Base-by-base conservation (phyloP, 352 stramenopile genomes). In the Pythium biforme region DNA sequence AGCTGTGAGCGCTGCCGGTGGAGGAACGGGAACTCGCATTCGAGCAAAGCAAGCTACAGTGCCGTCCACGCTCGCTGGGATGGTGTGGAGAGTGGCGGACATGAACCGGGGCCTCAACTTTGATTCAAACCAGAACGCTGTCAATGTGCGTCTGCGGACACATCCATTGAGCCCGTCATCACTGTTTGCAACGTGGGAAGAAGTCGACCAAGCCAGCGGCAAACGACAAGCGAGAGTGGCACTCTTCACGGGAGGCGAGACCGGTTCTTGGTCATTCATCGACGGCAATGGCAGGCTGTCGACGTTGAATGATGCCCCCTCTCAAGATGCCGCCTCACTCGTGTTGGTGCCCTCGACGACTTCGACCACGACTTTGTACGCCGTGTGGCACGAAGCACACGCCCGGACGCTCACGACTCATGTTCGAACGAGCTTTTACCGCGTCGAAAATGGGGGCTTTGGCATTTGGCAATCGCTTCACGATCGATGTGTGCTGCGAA, bases 121-220 rank as follows among this genome's bases (percentile, higher is more conserved):
- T 37, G 75, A 87, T 49, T 0, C 37, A 3, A 68, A 22, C 1
- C 68, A 86, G 49, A 54, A 64, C 22, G 81, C 81, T 17, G 37
- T 70, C 27, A 89, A 85, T 59, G 53, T 88, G 0, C 68, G 73
- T 0, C 62, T 90, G 0, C 62, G 65, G 6, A 48, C 68, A 1
- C 66, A 77, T 20, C 43, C 66, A 20, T 23, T 66, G 27, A 62
- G 31, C 40, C n/a, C 50, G 0, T 19, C 40, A 3, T 51, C 51
- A 12, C 60, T 91, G 29, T 79, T 73, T 27, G 76, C 75, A 0
- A 73, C 72, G 0, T 92, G 83, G 81, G 70, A 86, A 33, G 83
- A 92, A 69, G 15, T 70, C 3, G 65, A 79, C 10, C 33, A 27
- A 7, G 41, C 37, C 4, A 63, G 27, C 0, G 19, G 45, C 20